These are phyloP conservation scores for Solanum pinnatisectum DNA, from an alignment of 257 asterid species.

Conservation along the genomic window DNA sequence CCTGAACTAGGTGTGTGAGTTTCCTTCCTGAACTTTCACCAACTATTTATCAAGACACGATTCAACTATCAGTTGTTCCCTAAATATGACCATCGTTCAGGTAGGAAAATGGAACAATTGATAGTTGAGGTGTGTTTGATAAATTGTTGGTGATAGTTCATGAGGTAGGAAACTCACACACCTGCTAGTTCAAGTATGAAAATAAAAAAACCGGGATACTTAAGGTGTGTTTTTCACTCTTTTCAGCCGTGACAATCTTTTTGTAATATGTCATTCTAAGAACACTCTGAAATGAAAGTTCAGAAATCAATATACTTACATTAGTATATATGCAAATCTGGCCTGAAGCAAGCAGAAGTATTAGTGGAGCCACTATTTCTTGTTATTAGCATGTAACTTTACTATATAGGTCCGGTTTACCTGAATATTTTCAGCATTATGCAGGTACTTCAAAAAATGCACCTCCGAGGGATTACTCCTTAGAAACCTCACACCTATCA, in stretches of 20 bases:
- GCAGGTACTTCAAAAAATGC: constrained; percentile 61
- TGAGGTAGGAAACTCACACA: background rate
- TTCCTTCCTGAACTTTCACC: background rate
- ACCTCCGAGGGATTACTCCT: constrained; percentile 69
- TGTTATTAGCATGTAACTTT: background rate
- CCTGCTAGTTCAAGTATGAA: background rate
- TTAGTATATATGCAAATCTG: background rate
- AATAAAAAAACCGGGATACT: background rate
- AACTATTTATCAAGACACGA: background rate
- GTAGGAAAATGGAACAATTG: background rate
- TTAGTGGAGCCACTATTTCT: background rate
- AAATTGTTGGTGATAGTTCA: background rate
- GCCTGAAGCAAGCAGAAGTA: background rate
- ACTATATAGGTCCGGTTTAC: background rate
- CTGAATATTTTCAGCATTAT: background rate
- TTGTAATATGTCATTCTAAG: background rate
- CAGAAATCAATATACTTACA: background rate
- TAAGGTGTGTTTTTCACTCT: background rate
- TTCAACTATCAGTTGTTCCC: background rate
- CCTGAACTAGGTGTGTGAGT: background rate
- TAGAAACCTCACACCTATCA: constrained; percentile 49
- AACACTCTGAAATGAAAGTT: background rate
- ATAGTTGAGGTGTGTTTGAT: background rate
- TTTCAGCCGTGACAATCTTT: background rate
- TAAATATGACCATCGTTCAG: too few species aligned